These are phyloP conservation scores for Pseudogymnoascus verrucosus DNA, from an alignment of 2,329 filamentous ascomycete species.

Conservation along the genomic window DNA sequence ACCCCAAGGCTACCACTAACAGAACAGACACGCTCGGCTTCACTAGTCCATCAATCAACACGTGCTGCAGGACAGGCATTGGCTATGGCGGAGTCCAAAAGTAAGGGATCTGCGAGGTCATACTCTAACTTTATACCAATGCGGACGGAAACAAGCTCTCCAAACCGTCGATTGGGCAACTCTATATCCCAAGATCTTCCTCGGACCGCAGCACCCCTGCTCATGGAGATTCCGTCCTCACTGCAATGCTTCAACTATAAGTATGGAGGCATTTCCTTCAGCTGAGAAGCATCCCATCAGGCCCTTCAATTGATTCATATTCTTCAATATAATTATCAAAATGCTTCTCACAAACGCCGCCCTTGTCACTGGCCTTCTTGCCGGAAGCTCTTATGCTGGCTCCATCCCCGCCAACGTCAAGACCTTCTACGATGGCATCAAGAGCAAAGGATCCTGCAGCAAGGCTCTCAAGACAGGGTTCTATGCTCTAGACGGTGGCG, in stretches of 20 bases:
- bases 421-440: conserved; percentile 35
- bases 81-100: background rate
- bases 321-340: conserved; percentile 1
- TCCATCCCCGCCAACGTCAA: conserved; percentile 36
- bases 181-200: background rate
- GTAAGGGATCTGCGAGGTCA: background rate
- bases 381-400: conserved; percentile 10
- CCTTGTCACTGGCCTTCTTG: background rate
- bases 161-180: background rate
- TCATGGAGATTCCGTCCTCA: background rate
- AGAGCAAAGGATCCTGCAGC: conserved; percentile 31
- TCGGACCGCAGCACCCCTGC: background rate
- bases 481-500: conserved; percentile 31
- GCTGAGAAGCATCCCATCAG: background rate
- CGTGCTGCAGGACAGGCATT: background rate
- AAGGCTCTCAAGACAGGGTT: conserved; percentile 34
- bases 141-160: background rate
- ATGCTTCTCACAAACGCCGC: background rate
- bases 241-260: background rate
- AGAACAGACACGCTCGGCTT: background rate
- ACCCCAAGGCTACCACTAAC: background rate
- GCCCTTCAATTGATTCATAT: background rate
- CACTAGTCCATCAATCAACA: conserved; percentile 2
- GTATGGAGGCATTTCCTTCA: background rate
- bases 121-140: background rate